Percentiles rank a stretch among this genome's conserved stretches.
Evolutionary conservation across 228 moss, liverwort and hornwort genomes (phyloP).

Genomic region (Sphagnum magellanicum): DNA sequence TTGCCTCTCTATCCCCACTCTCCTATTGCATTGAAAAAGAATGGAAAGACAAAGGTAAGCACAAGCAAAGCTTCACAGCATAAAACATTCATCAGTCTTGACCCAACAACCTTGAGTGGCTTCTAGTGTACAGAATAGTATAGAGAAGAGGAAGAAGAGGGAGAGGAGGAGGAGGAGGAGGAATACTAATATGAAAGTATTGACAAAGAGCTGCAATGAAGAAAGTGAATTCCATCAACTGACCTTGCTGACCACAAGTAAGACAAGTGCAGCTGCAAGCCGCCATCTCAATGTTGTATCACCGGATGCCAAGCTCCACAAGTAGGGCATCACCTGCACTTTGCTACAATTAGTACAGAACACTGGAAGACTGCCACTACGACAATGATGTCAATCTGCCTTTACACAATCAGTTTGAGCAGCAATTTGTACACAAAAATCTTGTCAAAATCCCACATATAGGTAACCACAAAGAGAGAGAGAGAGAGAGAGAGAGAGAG

Average conservation of each 20-base stretch:
- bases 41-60: too few relatives aligned
- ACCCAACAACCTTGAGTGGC: too few relatives aligned
- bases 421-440: not conserved
- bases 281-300: constrained; percentile 86
- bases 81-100: too few relatives aligned
- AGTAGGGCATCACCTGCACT: constrained; percentile 75
- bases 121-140: too few relatives aligned
- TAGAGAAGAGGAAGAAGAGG: too few relatives aligned
- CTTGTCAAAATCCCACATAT: not conserved
- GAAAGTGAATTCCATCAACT: not conserved
- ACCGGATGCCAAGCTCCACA: constrained; percentile 89
- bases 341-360: not conserved
- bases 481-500: not conserved
- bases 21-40: too few relatives aligned
- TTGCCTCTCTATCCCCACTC: too few relatives aligned
- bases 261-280: constrained; percentile 66
- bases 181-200: too few relatives aligned
- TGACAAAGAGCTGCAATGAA: too few relatives aligned
- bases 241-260: constrained; percentile 88
- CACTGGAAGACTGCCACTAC: not conserved
- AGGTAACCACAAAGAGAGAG: not conserved
- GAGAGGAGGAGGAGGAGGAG: too few relatives aligned
- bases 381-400: not conserved
- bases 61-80: too few relatives aligned
- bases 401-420: constrained; percentile 5